A percentile compares a stretch with the other conserved stretches of the same genome.
Conservation (phyloP, 176 grass and related monocot species). For the Cenchrus fungigraminus region DNA sequence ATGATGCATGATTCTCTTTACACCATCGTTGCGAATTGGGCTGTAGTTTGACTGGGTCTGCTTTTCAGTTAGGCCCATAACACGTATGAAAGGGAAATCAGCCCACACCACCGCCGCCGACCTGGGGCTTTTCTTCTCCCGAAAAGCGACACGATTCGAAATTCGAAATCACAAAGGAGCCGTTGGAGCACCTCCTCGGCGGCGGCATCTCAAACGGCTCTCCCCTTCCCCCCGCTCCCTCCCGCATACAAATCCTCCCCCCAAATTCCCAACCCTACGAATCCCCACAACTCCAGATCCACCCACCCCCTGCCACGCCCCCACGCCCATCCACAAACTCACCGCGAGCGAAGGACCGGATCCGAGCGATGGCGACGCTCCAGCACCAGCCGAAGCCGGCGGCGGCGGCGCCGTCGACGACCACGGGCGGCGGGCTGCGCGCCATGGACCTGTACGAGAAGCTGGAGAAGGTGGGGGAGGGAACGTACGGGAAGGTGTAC, state of each 20-base stretch:
- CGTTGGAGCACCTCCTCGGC: constrained; percentile 32
- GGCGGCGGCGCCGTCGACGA: constrained; percentile 16
- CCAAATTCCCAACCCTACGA: constrained; percentile 12
- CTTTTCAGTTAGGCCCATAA: background rate
- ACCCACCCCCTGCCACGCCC: background rate
- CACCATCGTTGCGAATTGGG: too few relatives aligned
- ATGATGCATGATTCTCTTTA: too few relatives aligned
- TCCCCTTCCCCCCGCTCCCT: constrained; percentile 4
- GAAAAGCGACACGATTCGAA: constrained; percentile 31
- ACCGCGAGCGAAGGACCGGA: background rate
- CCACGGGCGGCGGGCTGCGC: constrained; percentile 41
- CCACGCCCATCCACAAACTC: background rate
- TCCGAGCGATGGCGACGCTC: constrained; percentile 42
- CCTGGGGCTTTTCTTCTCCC: background rate
- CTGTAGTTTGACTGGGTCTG: too few relatives aligned
- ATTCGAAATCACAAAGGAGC: constrained; percentile 40
- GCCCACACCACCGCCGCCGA: background rate
- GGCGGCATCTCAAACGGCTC: constrained; percentile 47
- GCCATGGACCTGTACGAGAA: constrained; percentile 99
- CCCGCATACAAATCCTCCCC: constrained; percentile 41
- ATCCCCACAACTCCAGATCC: background rate
- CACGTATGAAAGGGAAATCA: background rate
- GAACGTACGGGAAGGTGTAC: constrained; percentile 99
- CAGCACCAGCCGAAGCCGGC: constrained; percentile 34
- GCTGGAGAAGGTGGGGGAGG: constrained; percentile 99